Evolutionary conservation across 768 basidiomycete genomes (phyloP).

Genomic region (Dioszegia hungarica): DNA sequence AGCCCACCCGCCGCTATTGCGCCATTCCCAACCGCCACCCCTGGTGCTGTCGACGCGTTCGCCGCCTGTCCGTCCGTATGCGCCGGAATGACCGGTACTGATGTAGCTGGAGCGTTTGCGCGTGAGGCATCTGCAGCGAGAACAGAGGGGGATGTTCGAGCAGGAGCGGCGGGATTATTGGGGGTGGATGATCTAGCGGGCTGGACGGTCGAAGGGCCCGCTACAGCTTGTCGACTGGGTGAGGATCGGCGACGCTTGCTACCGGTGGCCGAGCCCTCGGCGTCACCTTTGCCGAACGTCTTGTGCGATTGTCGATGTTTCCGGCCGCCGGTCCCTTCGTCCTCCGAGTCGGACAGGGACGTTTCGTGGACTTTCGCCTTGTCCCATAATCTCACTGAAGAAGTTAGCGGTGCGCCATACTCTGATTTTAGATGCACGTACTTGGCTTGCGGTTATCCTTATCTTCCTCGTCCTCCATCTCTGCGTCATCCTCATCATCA

Average conservation of each 20-base stretch:
- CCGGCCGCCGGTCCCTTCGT: slow-evolving; percentile 86
- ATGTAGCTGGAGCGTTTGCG: not conserved
- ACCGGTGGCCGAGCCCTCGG: not conserved
- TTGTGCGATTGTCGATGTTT: slow-evolving; percentile 46
- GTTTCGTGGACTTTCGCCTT: slow-evolving; percentile 74
- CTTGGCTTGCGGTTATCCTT: slow-evolving; percentile 70
- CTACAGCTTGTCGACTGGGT: too few relatives aligned
- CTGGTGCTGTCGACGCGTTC: not conserved
- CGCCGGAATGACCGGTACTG: not conserved
- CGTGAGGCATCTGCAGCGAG: not conserved
- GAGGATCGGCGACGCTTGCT: not conserved
- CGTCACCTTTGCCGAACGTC: slow-evolving; percentile 6
- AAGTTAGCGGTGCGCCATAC: not conserved
- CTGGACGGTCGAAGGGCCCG: too few relatives aligned
- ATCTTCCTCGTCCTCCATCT: slow-evolving; percentile 67
- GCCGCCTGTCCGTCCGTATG: too few relatives aligned
- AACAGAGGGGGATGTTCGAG: too few relatives aligned
- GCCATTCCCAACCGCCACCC: not conserved
- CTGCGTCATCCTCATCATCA: slow-evolving; percentile 79
- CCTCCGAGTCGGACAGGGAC: slow-evolving; percentile 93
- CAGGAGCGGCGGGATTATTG: too few relatives aligned
- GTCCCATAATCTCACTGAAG: slow-evolving; percentile 64
- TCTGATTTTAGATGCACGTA: slow-evolving; percentile 33
- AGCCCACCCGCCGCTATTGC: not conserved
- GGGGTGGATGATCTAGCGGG: too few relatives aligned